Base-by-base conservation (phyloP, 2,329 filamentous ascomycete genomes). In the Alternaria ethzedia region DNA sequence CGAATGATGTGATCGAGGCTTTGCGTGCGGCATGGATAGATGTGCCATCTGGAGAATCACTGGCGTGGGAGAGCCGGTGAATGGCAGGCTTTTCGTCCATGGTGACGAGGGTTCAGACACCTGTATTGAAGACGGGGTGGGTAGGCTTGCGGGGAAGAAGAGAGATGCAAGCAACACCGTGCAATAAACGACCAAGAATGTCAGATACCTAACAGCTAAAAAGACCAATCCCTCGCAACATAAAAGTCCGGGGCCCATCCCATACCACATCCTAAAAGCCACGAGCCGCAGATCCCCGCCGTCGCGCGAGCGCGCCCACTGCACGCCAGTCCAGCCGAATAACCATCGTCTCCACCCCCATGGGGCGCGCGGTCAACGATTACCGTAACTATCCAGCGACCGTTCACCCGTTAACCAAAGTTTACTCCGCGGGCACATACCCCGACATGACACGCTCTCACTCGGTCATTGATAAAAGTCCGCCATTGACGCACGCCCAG, bases 401-500 rank as follows among this genome's bases (percentile, higher is more conserved):
- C 36, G n/a, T 41, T 17, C 15, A 36, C 15, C 15, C 15, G 30
- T 32, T 32, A 10, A 32, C 7, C 49, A 51, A 28, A 23, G 7
- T 36, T 51, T 4, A 6, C 49, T 32, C 49, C 28, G 28, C 49
- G 28, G 49, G 20, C n/a, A 32, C 49, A 36, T 3, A 36, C 6
- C 49, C 49, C 28, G 20, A 1, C 49, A 9, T 23, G 30, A 32
- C 26, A 5, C 21, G 49, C 13, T 36, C 20, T 13, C 7, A 28
- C 6, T 57, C 44, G 44, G 54, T 25, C 54, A 47, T 57, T 32
- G 26, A 49, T 25, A 26, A 36, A 23, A 36, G 21, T 52, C 56
- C 49, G 57, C 57, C 57, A 26, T 59, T 59, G 57, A 54, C 57
- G 57, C 49, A 59, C 49, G 49, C 57, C 57, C 49, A 59, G 57